phyloP scores from a whole-genome alignment of 495 filamentous ascomycete genomes.

The Aspergillus asperescens region DNA sequence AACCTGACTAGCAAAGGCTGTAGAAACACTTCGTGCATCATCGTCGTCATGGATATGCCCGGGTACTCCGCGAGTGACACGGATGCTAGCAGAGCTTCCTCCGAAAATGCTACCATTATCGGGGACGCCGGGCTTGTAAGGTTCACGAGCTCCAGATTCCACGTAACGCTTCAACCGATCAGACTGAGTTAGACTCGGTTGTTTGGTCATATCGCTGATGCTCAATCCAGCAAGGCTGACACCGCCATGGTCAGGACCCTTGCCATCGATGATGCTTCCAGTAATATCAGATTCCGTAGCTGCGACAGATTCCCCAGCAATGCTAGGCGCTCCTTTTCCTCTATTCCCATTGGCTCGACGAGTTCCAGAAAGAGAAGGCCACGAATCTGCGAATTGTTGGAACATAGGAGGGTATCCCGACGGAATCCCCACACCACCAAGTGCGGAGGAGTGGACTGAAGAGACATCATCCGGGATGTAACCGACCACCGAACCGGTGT shows the following conservation, averaged over 20 bases:
- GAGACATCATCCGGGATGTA: conserved; percentile 98
- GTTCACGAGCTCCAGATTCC: conserved; percentile 62
- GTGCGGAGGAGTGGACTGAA: conserved; percentile 86
- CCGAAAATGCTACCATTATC: conserved; percentile 68
- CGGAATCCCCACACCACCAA: conserved; percentile 73
- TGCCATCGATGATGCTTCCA: conserved; percentile 63
- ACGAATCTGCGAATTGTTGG: conserved; percentile 81
- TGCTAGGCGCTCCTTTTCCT: conserved; percentile 61
- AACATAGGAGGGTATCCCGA: conserved; percentile 94
- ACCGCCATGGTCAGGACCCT: conserved; percentile 71
- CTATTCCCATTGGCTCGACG: conserved; percentile 57
- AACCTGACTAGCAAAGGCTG: conserved; percentile 92
- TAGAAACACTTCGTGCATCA: conserved; percentile 90
- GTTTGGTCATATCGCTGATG: conserved; percentile 69
- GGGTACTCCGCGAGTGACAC: conserved; percentile 44
- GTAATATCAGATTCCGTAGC: conserved; percentile 83
- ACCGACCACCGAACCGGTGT: conserved; percentile 79
- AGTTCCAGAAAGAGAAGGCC: conserved; percentile 70
- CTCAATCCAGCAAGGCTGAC: conserved; percentile 79
- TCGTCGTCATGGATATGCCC: conserved; percentile 65
- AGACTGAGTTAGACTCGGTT: conserved; percentile 76
- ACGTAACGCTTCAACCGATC: conserved; percentile 84
- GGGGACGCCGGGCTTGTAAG: conserved; percentile 40
- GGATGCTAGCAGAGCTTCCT: conserved; percentile 62
- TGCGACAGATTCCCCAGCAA: conserved; percentile 86